A percentile compares a stretch with the other conserved stretches of the same genome.
Evolutionary conservation across 495 filamentous ascomycete genomes (phyloP).

Genomic region (Poronia punctata): DNA sequence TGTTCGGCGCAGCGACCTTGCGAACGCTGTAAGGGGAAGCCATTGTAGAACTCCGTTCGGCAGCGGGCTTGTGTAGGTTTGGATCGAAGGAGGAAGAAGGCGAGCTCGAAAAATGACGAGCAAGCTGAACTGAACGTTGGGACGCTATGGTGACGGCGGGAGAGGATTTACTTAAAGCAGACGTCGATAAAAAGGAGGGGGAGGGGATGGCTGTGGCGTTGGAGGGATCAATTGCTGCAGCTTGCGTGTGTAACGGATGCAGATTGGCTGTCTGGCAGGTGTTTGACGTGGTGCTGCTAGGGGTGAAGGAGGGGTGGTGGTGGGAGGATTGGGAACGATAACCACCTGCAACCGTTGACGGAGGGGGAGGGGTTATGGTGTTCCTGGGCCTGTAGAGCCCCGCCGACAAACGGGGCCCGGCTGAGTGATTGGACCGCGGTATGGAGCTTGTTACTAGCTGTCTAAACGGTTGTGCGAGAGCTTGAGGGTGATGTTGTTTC

Average conservation of each 20-base stretch:
- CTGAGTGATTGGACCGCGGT: constrained; percentile 7
- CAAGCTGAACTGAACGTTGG: constrained; percentile 47
- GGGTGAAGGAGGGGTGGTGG: constrained; percentile 8
- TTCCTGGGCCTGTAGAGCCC: constrained; percentile 2
- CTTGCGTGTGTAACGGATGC: constrained; percentile 18
- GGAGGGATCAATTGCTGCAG: constrained; percentile 6
- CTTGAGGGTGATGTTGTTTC: constrained; percentile 4
- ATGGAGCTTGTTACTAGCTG: neutral
- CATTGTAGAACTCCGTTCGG: constrained; percentile 36
- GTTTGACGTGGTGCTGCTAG: constrained; percentile 18
- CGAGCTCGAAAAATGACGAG: constrained; percentile 46
- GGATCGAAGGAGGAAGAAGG: constrained; percentile 17
- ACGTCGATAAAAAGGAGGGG: constrained; percentile 24
- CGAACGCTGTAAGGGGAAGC: constrained; percentile 58
- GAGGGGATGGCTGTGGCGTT: constrained; percentile 1
- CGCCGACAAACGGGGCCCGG: neutral
- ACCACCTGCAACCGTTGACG: neutral
- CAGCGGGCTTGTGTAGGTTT: constrained; percentile 26
- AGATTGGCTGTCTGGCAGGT: constrained; percentile 19
- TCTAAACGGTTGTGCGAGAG: neutral
- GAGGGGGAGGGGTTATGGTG: constrained; percentile 3
- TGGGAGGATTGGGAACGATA: neutral
- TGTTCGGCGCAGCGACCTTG: constrained; percentile 85
- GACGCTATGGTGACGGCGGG: constrained; percentile 32
- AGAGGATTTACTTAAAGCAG: constrained; percentile 23